Evolutionary conservation across 1,139 yeast genomes (phyloP), one percentile per base, ranked within the genome.

Genomic region (Taphrina wiesneri): DNA sequence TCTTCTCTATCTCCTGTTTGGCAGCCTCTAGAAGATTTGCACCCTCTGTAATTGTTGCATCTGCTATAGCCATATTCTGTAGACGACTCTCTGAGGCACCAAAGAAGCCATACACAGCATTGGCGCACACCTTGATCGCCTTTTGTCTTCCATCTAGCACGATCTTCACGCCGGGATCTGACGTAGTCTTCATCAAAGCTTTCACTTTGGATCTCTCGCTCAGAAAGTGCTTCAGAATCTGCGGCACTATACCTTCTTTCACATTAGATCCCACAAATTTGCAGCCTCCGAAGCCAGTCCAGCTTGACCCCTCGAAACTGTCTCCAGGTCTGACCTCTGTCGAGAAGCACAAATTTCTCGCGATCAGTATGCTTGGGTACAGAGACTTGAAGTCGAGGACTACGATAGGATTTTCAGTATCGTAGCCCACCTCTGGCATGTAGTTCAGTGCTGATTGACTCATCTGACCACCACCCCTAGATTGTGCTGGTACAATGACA

Each of bases 141-240:
- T 62, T 62, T 26, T 62, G 65, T n/a, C 65, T 43, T 25, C 65
- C 65, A 32, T 62, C 65, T 9, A 62, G 53, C 19, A 62, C 65
- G 11, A 41, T 23, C 15, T 21, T 41, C 54, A 62, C n/a, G 47
- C 46, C 57, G 1, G 59, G 60, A 34, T 62, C 65, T 15, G 53
- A 3, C 1, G 59, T 25, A 9, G 28, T 25, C 46, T 49, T 36
- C 65, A 62, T 62, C 45, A 62, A 26, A 6, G 36, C 25, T 21
- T 62, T 62, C 43, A 62, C 65, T 21, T 53, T 53, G 13, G 53
- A 21, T 6, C 65, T 34, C 34, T 62, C 60, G 21, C 60, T 46
- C n/a, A 62, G 54, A 26, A 62, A 62, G 43, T 62, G 65, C 28
- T 46, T 41, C 28, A 62, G 39, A 36, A 62, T 62, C 21, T 34